Conservation (phyloP, 805 yeast species). For the Ogataea siamensis region DNA sequence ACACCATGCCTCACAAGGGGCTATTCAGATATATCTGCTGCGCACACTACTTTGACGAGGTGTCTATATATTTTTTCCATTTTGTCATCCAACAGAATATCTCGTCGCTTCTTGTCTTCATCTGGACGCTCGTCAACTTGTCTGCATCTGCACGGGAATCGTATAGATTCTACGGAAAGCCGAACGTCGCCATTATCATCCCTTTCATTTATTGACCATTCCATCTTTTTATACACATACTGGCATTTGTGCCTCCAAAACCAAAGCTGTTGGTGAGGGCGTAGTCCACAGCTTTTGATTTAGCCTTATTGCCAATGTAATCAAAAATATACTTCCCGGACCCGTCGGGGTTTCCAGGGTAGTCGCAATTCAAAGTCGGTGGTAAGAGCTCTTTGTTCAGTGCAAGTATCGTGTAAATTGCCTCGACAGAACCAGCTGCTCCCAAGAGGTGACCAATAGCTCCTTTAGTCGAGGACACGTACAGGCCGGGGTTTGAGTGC, state of each 20-base stretch:
- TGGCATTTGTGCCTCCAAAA: conserved; percentile 93
- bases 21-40: conserved; percentile 51
- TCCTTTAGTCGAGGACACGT: conserved; percentile 83
- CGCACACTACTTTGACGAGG: conserved; percentile 72
- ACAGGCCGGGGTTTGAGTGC: conserved; percentile 37
- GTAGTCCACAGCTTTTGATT: conserved; percentile 38
- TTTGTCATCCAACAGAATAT: conserved; percentile 17
- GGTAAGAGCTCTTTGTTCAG: conserved; percentile 60
- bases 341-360: conserved; percentile 49
- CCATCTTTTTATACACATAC: conserved; percentile 50
- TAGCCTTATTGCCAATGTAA: conserved; percentile 53
- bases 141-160: conserved; percentile 55
- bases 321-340: conserved; percentile 46
- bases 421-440: conserved; percentile 94
- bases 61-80: conserved; percentile 47
- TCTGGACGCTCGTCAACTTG: conserved; percentile 49
- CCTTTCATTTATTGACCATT: conserved; percentile 29
- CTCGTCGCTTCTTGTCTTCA: conserved; percentile 26
- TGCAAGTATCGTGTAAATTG: conserved; percentile 74
- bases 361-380: conserved; percentile 72
- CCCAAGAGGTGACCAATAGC: conserved; percentile 93
- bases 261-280: conserved; percentile 93
- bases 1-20: conserved; percentile 52
- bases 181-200: conserved; percentile 25
- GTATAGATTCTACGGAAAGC: conserved; percentile 41